A percentile compares a stretch with the other conserved stretches of the same genome.
Conservation (phyloP, 2,329 filamentous ascomycete genomes). For the Paraphaeosphaeria minitans region DNA sequence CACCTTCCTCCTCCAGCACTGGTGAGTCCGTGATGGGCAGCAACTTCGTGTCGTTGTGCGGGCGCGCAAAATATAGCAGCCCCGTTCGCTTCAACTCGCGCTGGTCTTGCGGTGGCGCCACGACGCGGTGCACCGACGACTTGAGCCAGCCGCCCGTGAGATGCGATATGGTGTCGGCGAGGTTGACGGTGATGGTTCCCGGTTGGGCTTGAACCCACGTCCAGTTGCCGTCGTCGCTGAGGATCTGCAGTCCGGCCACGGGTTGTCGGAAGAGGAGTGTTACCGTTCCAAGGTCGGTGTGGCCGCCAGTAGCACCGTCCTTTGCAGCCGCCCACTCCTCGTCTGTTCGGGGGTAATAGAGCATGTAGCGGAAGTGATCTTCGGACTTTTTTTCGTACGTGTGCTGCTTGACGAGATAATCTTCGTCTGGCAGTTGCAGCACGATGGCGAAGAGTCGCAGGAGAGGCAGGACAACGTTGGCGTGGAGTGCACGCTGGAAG, state of each 20-base stretch:
- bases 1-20: conserved; percentile 40
- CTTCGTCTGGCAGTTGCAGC: conserved; percentile 64
- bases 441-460: conserved; percentile 66
- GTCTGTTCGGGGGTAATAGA: conserved; percentile 57
- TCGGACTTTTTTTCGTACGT: conserved; percentile 63
- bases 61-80: conserved; percentile 57
- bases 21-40: conserved; percentile 47
- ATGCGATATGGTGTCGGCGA: conserved; percentile 48
- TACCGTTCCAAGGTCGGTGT: conserved; percentile 63
- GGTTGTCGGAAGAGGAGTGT: conserved; percentile 65
- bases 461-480: conserved; percentile 62
- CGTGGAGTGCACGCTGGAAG: conserved; percentile 57
- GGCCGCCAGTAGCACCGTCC: conserved; percentile 54
- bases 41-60: conserved; percentile 47
- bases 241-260: conserved; percentile 62
- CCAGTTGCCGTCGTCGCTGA: conserved; percentile 46
- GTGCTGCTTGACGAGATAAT: conserved; percentile 61
- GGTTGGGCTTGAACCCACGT: conserved; percentile 50
- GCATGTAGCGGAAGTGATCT: conserved; percentile 68
- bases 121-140: conserved; percentile 56
- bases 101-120: conserved; percentile 56
- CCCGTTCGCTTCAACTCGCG: conserved; percentile 56
- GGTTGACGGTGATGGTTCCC: conserved; percentile 49
- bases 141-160: conserved; percentile 53
- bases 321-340: conserved; percentile 54